Evolutionary conservation across 805 yeast genomes (phyloP), one percentile per base, ranked within the genome.

Genomic region (Sugiyamaella qingdaonensis): DNA sequence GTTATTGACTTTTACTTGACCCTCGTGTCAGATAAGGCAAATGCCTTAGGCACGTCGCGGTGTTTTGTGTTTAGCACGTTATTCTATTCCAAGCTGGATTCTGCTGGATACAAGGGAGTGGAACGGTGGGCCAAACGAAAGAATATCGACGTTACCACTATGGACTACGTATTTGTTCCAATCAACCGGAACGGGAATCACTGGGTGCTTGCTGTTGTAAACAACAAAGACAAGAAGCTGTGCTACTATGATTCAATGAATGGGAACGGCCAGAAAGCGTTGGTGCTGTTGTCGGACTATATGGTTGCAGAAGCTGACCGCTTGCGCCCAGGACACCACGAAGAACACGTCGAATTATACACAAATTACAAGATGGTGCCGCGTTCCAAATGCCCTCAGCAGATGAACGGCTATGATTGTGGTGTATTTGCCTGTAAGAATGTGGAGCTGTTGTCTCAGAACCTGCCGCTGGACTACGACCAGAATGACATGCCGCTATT

Each of bases 371-470:
- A 55, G 27, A 32, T 49, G 7, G 43, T 45, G 4, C 41, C 62
- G 36, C 44, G 65, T 2, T 56, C 67, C 1, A 65, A 69, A n/a
- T 76, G 91, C 42, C 98, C 99, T 0, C 88, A 85, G 59, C 99
- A 94, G 66, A 73, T 76, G 27, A 94, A 94, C 64, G 97, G 97
- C 0, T 88, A 67, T 60, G 99, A 94, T 68, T 94, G 99, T 73
- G 99, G 99, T 7, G 95, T 92, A 1, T 94, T 91, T 64, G 79
- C 95, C 2, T 86, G 97, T 67, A 80, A 90, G 52, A 85, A 83
- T 46, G 88, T 87, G 1, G 78, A 81, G 46, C 83, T 77, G 45
- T 61, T 88, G 41, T 70, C 91, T 0, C 70, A 79, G 34, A 78
- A 74, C 4, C 66, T 67, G 24, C 75, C 75, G 0, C 68, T 88